Evolutionary conservation across 2,329 filamentous ascomycete species (phyloP).

Genomic region (Calonectria fujianensis): DNA sequence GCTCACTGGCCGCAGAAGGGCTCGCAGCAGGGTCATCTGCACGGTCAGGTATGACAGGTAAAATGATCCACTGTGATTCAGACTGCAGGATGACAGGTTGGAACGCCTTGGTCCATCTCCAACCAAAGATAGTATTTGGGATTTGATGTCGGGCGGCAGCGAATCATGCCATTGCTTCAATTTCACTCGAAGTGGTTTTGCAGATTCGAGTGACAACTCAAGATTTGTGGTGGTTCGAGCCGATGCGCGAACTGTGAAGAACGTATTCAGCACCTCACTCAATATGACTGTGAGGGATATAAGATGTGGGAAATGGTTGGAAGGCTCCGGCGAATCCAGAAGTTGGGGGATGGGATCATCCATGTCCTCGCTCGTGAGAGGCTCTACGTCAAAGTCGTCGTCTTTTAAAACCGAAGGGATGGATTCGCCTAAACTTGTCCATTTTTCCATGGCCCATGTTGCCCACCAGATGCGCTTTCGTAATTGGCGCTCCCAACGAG

Average conservation of each 20-base stretch:
- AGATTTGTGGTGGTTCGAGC: conserved; percentile 13
- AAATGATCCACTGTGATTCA: conserved; percentile 10
- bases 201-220: conserved; percentile 6
- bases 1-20: neutral
- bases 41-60: conserved; percentile 4
- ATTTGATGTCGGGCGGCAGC: neutral
- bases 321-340: neutral
- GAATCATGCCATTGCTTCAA: conserved; percentile 12
- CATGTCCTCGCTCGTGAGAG: conserved; percentile 1
- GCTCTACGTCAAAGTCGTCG: conserved; percentile 11
- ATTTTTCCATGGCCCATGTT: conserved; percentile 10
- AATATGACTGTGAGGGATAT: conserved; percentile 1
- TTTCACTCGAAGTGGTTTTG: conserved; percentile 6
- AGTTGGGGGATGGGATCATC: conserved; percentile 4
- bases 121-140: conserved; percentile 11
- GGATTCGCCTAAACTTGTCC: conserved; percentile 10
- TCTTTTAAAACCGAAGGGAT: conserved; percentile 1
- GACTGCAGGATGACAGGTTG: neutral
- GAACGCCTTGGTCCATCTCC: conserved; percentile 2
- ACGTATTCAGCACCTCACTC: conserved; percentile 10
- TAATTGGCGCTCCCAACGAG: conserved; percentile 4
- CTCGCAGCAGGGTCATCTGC: conserved; percentile 14
- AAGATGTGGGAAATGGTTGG: neutral
- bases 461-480: conserved; percentile 17
- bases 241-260: conserved; percentile 1